Evolutionary conservation across 306 rosid species (phyloP), one percentile per base, ranked within the genome.

Genomic region (Casuarina equisetifolia): DNA sequence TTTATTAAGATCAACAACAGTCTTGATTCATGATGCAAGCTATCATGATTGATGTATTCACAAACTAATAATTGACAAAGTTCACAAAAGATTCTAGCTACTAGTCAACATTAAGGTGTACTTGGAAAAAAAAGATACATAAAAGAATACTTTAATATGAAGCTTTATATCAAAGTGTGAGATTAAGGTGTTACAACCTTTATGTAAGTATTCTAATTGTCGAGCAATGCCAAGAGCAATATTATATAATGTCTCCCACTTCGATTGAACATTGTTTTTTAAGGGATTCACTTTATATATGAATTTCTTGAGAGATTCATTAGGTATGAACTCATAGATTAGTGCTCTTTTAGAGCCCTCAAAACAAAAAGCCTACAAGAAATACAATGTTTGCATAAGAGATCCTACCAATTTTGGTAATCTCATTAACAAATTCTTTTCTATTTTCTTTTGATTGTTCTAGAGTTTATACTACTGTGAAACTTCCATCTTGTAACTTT

Each of bases 381-480:
- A 70, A 19, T 43, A 80, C 82, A 66, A 80, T 40, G 39, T 84
- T 84, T 32, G 76, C 55, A 75, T 76, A 84, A 3, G 83, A 76
- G 20, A 74, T 81, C 67, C 53, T 51, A 38, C 84, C 59, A 2
- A 84, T 86, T 43, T 86, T 79, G 4, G 83, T 84, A 8, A 82
- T 82, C n/a, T 79, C 89, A 0, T 82, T 86, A 62, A 83, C 52
- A 72, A 82, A 88, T 0, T 88, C 89, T 11, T 82, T 83, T 0
- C 81, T 82, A 1, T 72, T 48, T 0, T 76, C 90, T 15, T 64
- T 39, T 54, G 80, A 38, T 80, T 78, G 69, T 42, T 10, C 72
- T 49, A 87, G 50, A 62, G 82, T 25, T 79, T 85, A 82, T 49
- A 85, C 87, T 0, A 88, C 91, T 68, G 80, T 77, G 8, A 35